Percentiles rank a stretch among this genome's conserved stretches.
Evolutionary conservation across 352 stramenopile genomes (phyloP).

Genomic region (Phytophthora vignae): DNA sequence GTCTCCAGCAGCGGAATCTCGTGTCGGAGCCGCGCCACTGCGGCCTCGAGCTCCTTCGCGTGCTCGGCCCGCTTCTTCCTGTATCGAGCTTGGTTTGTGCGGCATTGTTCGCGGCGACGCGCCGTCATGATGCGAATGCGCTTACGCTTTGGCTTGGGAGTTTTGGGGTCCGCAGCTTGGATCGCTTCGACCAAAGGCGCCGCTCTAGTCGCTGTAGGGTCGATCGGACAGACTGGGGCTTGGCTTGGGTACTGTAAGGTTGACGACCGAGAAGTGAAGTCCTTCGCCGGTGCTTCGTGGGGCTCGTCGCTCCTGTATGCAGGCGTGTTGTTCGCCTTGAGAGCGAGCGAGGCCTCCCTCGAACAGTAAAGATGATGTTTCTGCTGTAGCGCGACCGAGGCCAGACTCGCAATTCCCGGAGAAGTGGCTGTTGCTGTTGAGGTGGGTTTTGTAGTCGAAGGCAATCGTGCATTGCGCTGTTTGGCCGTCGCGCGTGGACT

Average conservation of each 20-base stretch:
- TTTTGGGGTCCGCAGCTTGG: not conserved
- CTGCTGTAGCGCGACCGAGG: not conserved
- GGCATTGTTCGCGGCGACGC: constrained; percentile 55
- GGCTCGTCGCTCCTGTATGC: not conserved
- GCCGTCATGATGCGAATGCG: constrained; percentile 54
- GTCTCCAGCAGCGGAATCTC: constrained; percentile 36
- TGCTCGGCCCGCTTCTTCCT: constrained; percentile 42
- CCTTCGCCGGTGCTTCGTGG: not conserved
- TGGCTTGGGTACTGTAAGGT: not conserved
- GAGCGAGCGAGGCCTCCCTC: constrained; percentile 12
- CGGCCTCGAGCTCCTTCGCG: constrained; percentile 24
- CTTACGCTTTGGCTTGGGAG: constrained; percentile 31
- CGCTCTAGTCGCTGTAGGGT: not conserved
- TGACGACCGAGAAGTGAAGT: not conserved
- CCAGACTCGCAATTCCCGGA: not conserved
- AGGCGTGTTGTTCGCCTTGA: constrained; percentile 1
- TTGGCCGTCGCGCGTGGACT: not conserved
- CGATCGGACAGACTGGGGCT: not conserved
- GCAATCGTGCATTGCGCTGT: not conserved
- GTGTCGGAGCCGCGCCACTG: constrained; percentile 25
- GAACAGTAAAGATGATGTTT: constrained; percentile 2
- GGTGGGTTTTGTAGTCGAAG: not conserved
- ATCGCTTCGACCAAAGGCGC: constrained; percentile 11
- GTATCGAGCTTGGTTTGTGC: constrained; percentile 56
- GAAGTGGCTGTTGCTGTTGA: not conserved